Evolutionary conservation across 495 filamentous ascomycete genomes (phyloP).

Genomic region (Tuber brumale): DNA sequence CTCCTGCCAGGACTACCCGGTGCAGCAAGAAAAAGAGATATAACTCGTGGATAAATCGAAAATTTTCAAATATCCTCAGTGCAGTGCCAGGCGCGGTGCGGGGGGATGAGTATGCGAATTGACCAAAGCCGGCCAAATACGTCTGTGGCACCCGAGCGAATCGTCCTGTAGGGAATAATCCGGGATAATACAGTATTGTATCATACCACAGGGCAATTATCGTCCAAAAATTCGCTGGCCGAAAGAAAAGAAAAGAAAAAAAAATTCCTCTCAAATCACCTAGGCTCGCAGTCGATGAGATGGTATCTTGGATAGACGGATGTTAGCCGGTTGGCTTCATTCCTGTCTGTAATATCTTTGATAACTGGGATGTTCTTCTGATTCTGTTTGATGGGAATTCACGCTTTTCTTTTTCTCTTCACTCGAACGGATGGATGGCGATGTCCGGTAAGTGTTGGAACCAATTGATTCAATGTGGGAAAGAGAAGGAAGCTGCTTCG

Average conservation of each 20-base stretch:
- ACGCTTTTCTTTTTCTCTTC: neutral
- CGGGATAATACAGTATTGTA: conserved; percentile 6
- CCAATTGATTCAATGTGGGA: neutral
- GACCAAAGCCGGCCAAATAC: neutral
- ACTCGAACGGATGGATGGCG: neutral
- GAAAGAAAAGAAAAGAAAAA: neutral
- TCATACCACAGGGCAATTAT: neutral
- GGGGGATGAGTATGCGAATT: neutral
- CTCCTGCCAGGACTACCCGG: neutral
- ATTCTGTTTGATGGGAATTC: neutral
- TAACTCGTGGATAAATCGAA: neutral
- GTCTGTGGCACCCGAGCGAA: conserved; percentile 18
- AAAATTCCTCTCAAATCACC: neutral
- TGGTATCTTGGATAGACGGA: neutral
- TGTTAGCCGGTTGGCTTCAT: neutral
- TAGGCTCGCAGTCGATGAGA: conserved; percentile 1
- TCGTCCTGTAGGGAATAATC: conserved; percentile 20
- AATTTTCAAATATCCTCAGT: conserved; percentile 1
- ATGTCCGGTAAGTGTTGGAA: neutral
- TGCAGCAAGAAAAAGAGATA: neutral
- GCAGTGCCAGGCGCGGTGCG: conserved; percentile 12
- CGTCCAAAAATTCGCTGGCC: neutral
- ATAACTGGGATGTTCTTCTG: neutral
- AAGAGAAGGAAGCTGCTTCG: neutral
- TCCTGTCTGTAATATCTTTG: neutral